Percentiles rank a stretch among this genome's conserved stretches.
Evolutionary conservation across 805 yeast genomes (phyloP).

Genomic region (Phaffomyces antillensis): DNA sequence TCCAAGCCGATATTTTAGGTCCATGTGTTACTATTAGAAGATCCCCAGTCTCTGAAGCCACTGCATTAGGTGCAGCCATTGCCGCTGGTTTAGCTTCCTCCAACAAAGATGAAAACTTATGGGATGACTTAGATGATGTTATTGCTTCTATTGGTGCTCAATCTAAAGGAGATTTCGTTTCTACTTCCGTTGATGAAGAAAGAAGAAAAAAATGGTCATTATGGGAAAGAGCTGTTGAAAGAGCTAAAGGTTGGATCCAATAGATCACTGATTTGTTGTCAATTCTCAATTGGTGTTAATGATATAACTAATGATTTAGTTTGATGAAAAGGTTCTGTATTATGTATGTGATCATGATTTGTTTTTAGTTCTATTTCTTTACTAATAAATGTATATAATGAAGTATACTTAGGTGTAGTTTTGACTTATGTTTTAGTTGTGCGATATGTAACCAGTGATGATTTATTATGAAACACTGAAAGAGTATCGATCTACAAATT

Average conservation of each 20-base stretch:
- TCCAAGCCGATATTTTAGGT: conserved; percentile 88
- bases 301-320: not conserved
- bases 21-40: conserved; percentile 77
- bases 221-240: conserved; percentile 82
- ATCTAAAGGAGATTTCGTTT: conserved; percentile 27
- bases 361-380: not conserved
- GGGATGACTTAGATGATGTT: conserved; percentile 73
- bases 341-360: not conserved
- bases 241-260: conserved; percentile 74
- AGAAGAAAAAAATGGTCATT: conserved; percentile 60
- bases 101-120: conserved; percentile 51
- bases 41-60: conserved; percentile 81
- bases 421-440: not conserved
- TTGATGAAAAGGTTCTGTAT: not conserved
- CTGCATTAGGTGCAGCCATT: conserved; percentile 94
- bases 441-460: no score
- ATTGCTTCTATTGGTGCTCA: conserved; percentile 32
- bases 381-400: conserved; percentile 1
- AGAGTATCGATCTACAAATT: no score
- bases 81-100: conserved; percentile 73
- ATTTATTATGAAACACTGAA: no score
- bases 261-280: not conserved
- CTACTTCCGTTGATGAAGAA: conserved; percentile 44
- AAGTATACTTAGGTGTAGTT: not conserved
- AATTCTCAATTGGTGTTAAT: not conserved